phyloP scores from a whole-genome alignment of 2,329 filamentous ascomycete genomes.

The Trichoderma harzianum region DNA sequence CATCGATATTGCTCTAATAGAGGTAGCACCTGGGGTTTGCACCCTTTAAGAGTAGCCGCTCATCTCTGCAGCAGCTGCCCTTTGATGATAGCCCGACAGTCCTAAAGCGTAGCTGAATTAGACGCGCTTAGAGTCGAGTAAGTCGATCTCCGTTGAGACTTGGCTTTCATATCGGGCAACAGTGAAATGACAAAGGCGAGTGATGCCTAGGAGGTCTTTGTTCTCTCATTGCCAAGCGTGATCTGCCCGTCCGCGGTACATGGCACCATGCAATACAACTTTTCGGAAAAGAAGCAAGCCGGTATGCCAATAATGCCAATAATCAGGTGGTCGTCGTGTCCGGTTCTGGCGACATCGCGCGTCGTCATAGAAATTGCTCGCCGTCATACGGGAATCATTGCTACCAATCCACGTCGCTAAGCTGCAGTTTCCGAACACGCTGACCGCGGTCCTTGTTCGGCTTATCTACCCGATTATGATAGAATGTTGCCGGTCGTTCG shows the following conservation, averaged over 20 bases:
- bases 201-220: neutral
- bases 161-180: neutral
- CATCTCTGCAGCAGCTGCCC: neutral
- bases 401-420: constrained; percentile 98
- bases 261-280: neutral
- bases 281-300: neutral
- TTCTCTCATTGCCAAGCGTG: neutral
- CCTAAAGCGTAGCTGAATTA: neutral
- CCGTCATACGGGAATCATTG: neutral
- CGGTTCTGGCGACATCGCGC: neutral
- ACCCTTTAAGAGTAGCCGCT: neutral
- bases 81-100: neutral
- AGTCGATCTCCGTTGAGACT: neutral
- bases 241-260: neutral
- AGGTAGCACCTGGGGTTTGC: neutral
- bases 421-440: constrained; percentile 82
- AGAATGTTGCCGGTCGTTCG: constrained; percentile 47
- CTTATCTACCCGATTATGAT: constrained; percentile 56
- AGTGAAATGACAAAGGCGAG: neutral
- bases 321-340: neutral
- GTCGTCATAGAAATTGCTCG: neutral
- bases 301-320: neutral
- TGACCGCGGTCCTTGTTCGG: constrained; percentile 66
- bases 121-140: neutral
- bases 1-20: neutral